Evolutionary conservation across 2,329 filamentous ascomycete genomes (phyloP), one percentile per base, ranked within the genome.

Genomic region (Zymoseptoria pseudotritici): DNA sequence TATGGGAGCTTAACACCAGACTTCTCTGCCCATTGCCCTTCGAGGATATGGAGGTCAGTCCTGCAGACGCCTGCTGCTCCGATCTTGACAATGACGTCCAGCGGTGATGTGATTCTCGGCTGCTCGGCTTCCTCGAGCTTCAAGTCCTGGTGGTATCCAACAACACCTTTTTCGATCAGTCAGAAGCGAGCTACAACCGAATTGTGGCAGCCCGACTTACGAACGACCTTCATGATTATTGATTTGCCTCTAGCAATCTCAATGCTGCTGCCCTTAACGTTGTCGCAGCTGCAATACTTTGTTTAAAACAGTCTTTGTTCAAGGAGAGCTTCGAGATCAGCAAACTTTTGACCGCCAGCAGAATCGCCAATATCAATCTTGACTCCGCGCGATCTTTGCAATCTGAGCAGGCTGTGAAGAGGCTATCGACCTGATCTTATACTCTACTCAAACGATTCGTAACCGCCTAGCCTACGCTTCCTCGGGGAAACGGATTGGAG

Each of bases 51-150:
- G 20, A 69, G 62, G 50, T 69, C 67, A n/a, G 67, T 69, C 59
- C 63, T 65, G 62, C 67, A 69, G 21, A 67, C 65, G 3, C 67
- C 67, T n/a, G 67, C 67, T 24, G 66, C 66, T 8, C 66, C 66
- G 24, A 69, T 67, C 58, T 67, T 69, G 46, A 69, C 66, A 31
- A 69, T 66, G 7, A 69, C 67, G 54, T 68, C 66, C 9, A 68
- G 50, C n/a, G 67, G 63, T 4, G 58, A 59, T 19, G 61, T 60
- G 24, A 66, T 58, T 56, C 66, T 62, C 2, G 67, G 66, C 46
- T 67, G 55, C 11, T 63, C 63, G 54, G 62, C 65, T 54, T 69
- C 66, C 20, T 61, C 59, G 56, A 67, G 58, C 56, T 67, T 53
- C 31, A 67, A 56, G 21, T 67, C 65, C 58, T 69, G 56, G 55